Evolutionary conservation across 2,329 filamentous ascomycete genomes (phyloP), one percentile per base, ranked within the genome.

Genomic region (Leptographium lundbergii): DNA sequence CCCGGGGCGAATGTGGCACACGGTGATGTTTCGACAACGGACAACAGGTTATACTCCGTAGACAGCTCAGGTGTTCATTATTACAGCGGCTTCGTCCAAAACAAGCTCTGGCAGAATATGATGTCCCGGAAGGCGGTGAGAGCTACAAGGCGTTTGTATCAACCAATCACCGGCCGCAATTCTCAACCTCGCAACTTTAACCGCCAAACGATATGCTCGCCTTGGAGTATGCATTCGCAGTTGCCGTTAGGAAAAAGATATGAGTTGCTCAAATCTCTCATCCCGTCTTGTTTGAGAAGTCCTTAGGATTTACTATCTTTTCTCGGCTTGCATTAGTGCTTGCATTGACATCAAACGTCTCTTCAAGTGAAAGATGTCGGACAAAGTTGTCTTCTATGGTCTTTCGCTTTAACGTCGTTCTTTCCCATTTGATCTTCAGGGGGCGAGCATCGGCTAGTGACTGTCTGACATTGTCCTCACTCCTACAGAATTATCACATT

Each of bases 81-180:
- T 42, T 45, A 22, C 42, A 45, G 29, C 29, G 13, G 29, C 19
- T 51, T n/a, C 24, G 13, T 55, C 47, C 52, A 54, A 42, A 57
- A 59, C 60, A 47, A 56, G 54, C 54, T 45, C 11, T 22, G 60
- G 60, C 60, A 61, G 60, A 61, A 61, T 56, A 39, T 11, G n/a
- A 4, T 29, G 47, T 17, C 34, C n/a, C 6, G 14, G 60, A 57
- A 59, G 60, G 60, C 60, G 60, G 60, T 61, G 60, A 59, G 52
- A 61, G 57, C 60, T 61, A 4, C 17, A n/a, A 57, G 29, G 45
- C 24, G 22, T n/a, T 45, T 32, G 4, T 24, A 34, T 13, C 36
- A 27, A 42, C 56, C 56, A 60, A 58, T 58, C 50, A 58, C 48
- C 56, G 14, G 32, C 17, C 27, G 48, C 56, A 39, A 45, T 19